Percentiles rank a stretch among this genome's conserved stretches.
Conservation (phyloP, 192 early-diverging fungal genomes). For the Gaertneriomyces sp. region DNA sequence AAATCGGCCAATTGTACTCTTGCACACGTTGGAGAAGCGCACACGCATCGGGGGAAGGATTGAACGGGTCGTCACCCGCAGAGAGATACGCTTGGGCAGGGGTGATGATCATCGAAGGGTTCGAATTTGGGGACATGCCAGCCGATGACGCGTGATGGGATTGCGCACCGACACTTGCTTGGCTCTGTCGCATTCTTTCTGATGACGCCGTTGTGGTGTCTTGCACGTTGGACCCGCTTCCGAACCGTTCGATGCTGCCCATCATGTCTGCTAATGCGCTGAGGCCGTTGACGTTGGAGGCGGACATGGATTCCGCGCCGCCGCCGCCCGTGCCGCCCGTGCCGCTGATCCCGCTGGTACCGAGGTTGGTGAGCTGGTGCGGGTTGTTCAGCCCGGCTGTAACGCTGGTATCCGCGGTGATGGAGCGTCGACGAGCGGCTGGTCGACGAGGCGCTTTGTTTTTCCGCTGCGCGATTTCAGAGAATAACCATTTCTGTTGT, state of each 20-base stretch:
- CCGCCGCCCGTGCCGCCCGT: too few species aligned
- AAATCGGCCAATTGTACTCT: constrained; percentile 47
- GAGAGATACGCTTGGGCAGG: background rate
- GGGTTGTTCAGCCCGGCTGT: too few species aligned
- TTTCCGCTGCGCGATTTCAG: constrained; percentile 43
- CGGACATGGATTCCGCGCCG: background rate
- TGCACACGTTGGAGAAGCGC: constrained; percentile 19
- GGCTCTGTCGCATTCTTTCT: background rate
- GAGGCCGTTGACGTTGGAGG: background rate
- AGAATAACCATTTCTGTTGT: constrained; percentile 48
- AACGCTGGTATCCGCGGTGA: constrained; percentile 14
- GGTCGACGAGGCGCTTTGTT: constrained; percentile 3
- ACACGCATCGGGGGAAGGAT: constrained; percentile 23
- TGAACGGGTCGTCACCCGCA: constrained; percentile 1
- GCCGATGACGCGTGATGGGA: background rate
- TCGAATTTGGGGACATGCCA: too few species aligned
- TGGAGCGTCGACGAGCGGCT: constrained; percentile 17
- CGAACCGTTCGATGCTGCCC: background rate
- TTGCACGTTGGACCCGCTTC: background rate
- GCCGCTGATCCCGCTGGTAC: too few species aligned
- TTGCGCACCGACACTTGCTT: background rate
- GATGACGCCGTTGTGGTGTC: background rate
- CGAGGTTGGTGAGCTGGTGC: too few species aligned
- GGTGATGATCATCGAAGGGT: background rate
- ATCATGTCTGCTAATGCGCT: background rate